phyloP scores from a whole-genome alignment of 1,284 basidiomycete genomes.

The Ustilago shanxiensis region DNA sequence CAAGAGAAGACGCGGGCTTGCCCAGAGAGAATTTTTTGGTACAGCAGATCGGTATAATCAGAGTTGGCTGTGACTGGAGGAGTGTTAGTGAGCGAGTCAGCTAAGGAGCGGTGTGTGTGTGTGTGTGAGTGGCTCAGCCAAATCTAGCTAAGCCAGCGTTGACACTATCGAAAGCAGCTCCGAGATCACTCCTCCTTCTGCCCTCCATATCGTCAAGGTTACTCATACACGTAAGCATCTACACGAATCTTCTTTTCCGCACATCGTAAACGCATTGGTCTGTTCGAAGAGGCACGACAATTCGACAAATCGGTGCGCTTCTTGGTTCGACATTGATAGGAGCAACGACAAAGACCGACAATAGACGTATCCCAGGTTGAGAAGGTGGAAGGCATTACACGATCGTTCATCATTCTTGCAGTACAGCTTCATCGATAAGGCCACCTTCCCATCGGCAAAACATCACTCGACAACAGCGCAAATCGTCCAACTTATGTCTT shows the following conservation, averaged over 20 bases:
- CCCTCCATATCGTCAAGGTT: conserved; percentile 57
- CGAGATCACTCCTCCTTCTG: conserved; percentile 33
- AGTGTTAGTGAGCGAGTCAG: too few species aligned
- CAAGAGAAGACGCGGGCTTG: too few species aligned
- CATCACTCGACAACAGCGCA: too few species aligned
- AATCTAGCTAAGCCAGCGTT: conserved; percentile 4
- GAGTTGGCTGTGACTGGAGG: not conserved
- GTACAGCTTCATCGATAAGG: too few species aligned
- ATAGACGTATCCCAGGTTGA: not conserved
- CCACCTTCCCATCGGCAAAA: too few species aligned
- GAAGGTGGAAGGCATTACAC: not conserved
- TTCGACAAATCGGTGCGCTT: not conserved
- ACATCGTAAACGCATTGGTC: conserved; percentile 13
- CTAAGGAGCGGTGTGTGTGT: not conserved
- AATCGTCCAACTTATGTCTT: too few species aligned
- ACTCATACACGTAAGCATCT: conserved; percentile 52
- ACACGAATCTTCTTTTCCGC: conserved; percentile 10
- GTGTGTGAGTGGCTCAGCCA: not conserved
- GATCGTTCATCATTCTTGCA: too few species aligned
- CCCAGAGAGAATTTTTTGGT: too few species aligned
- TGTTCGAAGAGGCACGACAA: conserved; percentile 6
- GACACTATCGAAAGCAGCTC: conserved; percentile 31
- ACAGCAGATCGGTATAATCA: too few species aligned
- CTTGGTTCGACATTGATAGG: not conserved
- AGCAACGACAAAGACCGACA: conserved; percentile 3